Evolutionary conservation across 2,329 filamentous ascomycete species (phyloP).

Genomic region (Beauveria brongniartii): DNA sequence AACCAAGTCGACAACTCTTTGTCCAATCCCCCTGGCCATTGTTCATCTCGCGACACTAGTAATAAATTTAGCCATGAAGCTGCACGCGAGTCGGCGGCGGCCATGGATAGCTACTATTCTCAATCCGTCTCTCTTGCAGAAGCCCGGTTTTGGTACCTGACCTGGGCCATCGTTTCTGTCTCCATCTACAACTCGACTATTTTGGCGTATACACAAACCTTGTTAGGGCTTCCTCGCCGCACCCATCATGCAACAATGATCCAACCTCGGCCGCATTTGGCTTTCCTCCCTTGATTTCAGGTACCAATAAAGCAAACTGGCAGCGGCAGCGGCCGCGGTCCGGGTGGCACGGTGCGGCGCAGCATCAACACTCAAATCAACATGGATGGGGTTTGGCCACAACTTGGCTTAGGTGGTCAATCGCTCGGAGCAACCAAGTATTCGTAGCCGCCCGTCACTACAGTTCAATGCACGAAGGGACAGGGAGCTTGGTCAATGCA

Average conservation of each 20-base stretch:
- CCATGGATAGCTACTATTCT: too few relatives aligned
- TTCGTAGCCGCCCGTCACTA: neutral
- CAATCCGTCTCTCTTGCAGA: neutral
- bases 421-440: neutral
- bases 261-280: neutral
- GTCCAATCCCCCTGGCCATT: neutral
- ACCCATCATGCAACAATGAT: neutral
- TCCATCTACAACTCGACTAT: too few relatives aligned
- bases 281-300: neutral
- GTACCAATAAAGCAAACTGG: neutral
- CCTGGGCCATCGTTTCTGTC: neutral
- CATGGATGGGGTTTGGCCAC: too few relatives aligned
- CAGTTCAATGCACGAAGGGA: neutral
- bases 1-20: neutral
- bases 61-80: too few relatives aligned
- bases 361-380: neutral
- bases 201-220: too few relatives aligned
- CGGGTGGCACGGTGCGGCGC: slow-evolving; percentile 1
- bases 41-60: neutral
- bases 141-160: neutral
- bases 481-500: neutral
- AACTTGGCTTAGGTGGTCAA: neutral
- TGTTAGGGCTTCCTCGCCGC: neutral
- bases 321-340: neutral
- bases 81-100: too few relatives aligned